A percentile compares a stretch with the other conserved stretches of the same genome.
Conservation (phyloP, 805 yeast species). For the Cyberlindnera saturnus region DNA sequence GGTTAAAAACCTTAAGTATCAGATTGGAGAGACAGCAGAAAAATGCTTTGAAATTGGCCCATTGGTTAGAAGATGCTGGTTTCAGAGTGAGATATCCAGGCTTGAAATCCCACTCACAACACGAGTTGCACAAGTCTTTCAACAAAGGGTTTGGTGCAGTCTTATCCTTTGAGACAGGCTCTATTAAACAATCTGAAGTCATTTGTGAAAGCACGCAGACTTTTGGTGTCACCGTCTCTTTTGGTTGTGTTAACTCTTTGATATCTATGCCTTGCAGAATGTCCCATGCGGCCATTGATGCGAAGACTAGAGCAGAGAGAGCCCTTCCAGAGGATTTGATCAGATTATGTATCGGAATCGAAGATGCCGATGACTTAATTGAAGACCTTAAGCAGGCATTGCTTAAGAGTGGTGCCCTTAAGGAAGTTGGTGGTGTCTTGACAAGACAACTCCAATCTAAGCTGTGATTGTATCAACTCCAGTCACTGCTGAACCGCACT, state of each 20-base stretch:
- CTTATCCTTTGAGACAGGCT: slow-evolving; percentile 82
- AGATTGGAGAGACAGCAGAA: slow-evolving; percentile 84
- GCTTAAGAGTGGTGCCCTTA: slow-evolving; percentile 53
- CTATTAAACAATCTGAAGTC: slow-evolving; percentile 54
- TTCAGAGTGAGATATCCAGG: slow-evolving; percentile 80
- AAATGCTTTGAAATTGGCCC: slow-evolving; percentile 71
- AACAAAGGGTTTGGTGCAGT: slow-evolving; percentile 89
- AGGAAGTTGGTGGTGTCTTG: slow-evolving; percentile 24
- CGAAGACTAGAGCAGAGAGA: slow-evolving; percentile 79
- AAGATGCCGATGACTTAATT: slow-evolving; percentile 71
- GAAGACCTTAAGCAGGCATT: slow-evolving; percentile 74
- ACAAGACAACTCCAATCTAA: slow-evolving; percentile 16
- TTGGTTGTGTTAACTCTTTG: slow-evolving; percentile 90
- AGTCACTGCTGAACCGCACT: not conserved
- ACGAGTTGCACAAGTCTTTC: slow-evolving; percentile 69
- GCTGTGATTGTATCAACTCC: slow-evolving; percentile 7
- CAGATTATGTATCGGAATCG: slow-evolving; percentile 89
- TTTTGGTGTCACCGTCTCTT: slow-evolving; percentile 86
- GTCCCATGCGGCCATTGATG: slow-evolving; percentile 97
- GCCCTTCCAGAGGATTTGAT: slow-evolving; percentile 89
- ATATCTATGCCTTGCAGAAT: slow-evolving; percentile 91
- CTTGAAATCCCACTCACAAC: slow-evolving; percentile 71
- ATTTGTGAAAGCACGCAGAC: slow-evolving; percentile 72
- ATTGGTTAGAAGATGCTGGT: slow-evolving; percentile 60
- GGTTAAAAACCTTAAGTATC: slow-evolving; percentile 81